Conservation (phyloP, 495 filamentous ascomycete species). For the Cercophora scortea region DNA sequence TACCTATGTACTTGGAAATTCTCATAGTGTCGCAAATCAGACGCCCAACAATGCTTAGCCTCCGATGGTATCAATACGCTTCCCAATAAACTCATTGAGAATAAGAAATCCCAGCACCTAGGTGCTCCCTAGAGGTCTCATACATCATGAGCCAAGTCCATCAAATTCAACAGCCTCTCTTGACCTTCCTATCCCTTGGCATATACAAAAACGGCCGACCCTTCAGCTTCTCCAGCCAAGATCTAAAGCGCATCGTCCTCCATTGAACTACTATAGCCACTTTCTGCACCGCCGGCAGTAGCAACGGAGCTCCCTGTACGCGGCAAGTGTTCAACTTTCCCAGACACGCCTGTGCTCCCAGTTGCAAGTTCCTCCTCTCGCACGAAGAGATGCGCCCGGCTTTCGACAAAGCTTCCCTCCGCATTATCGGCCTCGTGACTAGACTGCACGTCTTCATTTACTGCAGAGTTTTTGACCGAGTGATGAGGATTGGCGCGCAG, state of each 20-base stretch:
- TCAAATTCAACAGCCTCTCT: no score
- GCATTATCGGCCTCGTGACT: constrained; percentile 13
- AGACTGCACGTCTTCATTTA: constrained; percentile 7
- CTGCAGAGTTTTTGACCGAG: constrained; percentile 15
- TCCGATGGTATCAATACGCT: no score
- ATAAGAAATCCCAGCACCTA: no score
- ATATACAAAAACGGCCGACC: no score
- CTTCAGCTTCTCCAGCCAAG: no score
- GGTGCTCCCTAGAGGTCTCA: no score
- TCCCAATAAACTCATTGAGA: no score
- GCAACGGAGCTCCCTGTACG: constrained; percentile 35
- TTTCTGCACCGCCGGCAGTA: constrained; percentile 34
- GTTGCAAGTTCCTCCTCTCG: neutral
- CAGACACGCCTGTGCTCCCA: constrained; percentile 1
- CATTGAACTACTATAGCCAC: constrained; percentile 31
- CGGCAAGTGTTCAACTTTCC: constrained; percentile 1
- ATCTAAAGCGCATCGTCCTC: constrained; percentile 17
- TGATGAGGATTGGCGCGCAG: constrained; percentile 22
- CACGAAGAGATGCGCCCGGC: neutral
- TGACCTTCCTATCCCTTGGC: no score
- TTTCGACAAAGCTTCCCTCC: constrained; percentile 1
- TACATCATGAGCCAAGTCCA: no score
- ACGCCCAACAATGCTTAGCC: no score
- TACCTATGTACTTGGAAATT: no score
- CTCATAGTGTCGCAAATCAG: no score